Evolutionary conservation across 2,329 filamentous ascomycete species (phyloP).

Genomic region (Neoarthrinium moseri): DNA sequence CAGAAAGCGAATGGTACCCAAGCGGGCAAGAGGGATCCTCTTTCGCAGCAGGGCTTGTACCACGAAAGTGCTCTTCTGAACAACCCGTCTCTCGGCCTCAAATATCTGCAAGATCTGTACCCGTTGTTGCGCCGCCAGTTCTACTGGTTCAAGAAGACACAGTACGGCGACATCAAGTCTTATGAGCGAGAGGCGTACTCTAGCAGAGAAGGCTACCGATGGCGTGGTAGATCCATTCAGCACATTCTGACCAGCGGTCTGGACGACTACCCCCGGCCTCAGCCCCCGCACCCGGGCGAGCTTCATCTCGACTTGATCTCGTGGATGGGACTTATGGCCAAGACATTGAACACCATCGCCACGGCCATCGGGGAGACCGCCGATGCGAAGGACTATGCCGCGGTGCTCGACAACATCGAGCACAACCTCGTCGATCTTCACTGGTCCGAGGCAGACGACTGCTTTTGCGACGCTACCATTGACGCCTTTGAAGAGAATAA

Average conservation of each 20-base stretch:
- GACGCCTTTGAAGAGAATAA: slow-evolving; percentile 90
- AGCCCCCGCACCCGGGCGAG: slow-evolving; percentile 91
- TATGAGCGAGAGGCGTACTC: slow-evolving; percentile 89
- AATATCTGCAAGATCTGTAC: slow-evolving; percentile 76
- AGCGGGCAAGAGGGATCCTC: slow-evolving; percentile 39
- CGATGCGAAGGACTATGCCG: slow-evolving; percentile 70
- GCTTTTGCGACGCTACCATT: slow-evolving; percentile 92
- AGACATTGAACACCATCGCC: slow-evolving; percentile 79
- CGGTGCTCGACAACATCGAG: slow-evolving; percentile 73
- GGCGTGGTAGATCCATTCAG: slow-evolving; percentile 80
- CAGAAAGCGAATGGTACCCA: slow-evolving; percentile 52
- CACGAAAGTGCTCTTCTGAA: slow-evolving; percentile 65
- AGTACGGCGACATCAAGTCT: slow-evolving; percentile 80
- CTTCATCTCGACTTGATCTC: slow-evolving; percentile 91
- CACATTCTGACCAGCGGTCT: slow-evolving; percentile 89
- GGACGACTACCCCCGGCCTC: slow-evolving; percentile 89
- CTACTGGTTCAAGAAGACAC: slow-evolving; percentile 89
- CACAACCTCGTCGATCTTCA: slow-evolving; percentile 90
- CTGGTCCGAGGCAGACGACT: slow-evolving; percentile 78
- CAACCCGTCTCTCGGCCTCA: slow-evolving; percentile 64
- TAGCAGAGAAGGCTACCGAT: slow-evolving; percentile 83
- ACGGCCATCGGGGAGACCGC: slow-evolving; percentile 71
- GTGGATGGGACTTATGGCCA: slow-evolving; percentile 97
- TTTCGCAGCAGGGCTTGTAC: slow-evolving; percentile 37
- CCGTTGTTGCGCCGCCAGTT: slow-evolving; percentile 85